Evolutionary conservation across 495 filamentous ascomycete genomes (phyloP).

Genomic region (Aspergillus saccharolyticus): DNA sequence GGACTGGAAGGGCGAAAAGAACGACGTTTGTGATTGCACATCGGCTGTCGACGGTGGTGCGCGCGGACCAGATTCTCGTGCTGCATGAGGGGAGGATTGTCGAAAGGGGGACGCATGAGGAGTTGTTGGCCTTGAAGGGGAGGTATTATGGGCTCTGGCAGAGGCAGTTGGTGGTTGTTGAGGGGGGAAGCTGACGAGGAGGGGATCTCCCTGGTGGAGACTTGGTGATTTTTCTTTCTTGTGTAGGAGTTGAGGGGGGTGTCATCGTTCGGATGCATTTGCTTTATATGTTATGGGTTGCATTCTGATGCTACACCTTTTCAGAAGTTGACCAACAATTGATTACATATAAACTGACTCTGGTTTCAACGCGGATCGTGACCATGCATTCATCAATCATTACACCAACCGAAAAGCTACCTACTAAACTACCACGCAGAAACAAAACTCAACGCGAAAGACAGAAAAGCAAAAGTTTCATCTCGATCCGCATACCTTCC

Average conservation of each 20-base stretch:
- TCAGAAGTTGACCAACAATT: no score
- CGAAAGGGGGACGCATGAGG: not conserved
- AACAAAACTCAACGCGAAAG: not conserved
- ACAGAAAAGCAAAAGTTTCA: not conserved
- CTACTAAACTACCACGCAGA: not conserved
- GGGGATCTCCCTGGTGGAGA: not conserved
- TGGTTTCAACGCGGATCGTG: conserved; percentile 1
- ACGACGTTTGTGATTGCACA: not conserved
- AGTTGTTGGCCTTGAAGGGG: not conserved
- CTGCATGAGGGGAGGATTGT: not conserved
- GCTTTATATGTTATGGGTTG: no score
- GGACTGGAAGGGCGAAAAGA: no score
- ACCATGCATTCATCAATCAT: not conserved
- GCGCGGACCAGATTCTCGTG: not conserved
- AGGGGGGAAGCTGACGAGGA: no score
- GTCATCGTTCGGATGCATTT: not conserved
- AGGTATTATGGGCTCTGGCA: not conserved
- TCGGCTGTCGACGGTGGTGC: not conserved
- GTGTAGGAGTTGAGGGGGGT: not conserved
- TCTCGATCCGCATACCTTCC: not conserved
- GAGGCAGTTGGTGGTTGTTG: not conserved
- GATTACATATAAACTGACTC: no score
- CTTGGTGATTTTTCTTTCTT: not conserved
- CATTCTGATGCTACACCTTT: no score
- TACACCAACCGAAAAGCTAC: not conserved